These are phyloP conservation scores for Paramecium caudatum DNA, from an alignment of 73 alveolate species.

Conservation along the genomic window DNA sequence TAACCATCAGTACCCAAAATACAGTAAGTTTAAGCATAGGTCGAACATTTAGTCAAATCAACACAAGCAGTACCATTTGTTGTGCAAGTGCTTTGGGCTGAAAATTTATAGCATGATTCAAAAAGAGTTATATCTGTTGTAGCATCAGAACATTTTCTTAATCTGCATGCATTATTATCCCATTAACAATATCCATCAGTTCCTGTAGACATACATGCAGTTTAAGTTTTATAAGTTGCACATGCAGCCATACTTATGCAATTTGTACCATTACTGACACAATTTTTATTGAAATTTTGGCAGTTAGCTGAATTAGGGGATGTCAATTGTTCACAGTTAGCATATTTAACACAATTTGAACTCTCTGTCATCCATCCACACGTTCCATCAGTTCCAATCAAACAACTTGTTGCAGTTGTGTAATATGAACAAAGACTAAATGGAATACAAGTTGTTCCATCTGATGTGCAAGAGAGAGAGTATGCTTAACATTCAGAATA, in stretches of 20 bases:
- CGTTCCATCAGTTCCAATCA: slow-evolving; percentile 22
- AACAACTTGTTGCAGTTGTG: not conserved
- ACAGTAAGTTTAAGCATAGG: slow-evolving; percentile 2
- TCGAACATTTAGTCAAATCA: not conserved
- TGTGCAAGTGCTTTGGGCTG: slow-evolving; percentile 15
- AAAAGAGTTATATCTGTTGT: slow-evolving; percentile 1
- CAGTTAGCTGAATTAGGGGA: not conserved
- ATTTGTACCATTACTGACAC: slow-evolving; percentile 36
- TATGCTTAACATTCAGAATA: slow-evolving; percentile 35
- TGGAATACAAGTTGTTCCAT: slow-evolving; percentile 50
- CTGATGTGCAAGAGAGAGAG: not conserved
- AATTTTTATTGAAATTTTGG: not conserved
- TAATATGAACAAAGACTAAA: not conserved
- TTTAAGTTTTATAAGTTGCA: not conserved
- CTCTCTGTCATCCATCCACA: slow-evolving; percentile 32
- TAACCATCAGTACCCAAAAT: slow-evolving; percentile 46
- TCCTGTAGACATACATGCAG: slow-evolving; percentile 16
- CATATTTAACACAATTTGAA: slow-evolving; percentile 17
- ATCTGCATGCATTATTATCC: slow-evolving; percentile 3
- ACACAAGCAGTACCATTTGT: slow-evolving; percentile 22
- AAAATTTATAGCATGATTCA: slow-evolving; percentile 16
- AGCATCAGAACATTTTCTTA: slow-evolving; percentile 57
- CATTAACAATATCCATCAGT: slow-evolving; percentile 49
- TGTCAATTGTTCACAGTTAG: not conserved
- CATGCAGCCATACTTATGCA: slow-evolving; percentile 25